Conservation (phyloP, 2,329 filamentous ascomycete genomes). For the Leptographium wingfieldii region DNA sequence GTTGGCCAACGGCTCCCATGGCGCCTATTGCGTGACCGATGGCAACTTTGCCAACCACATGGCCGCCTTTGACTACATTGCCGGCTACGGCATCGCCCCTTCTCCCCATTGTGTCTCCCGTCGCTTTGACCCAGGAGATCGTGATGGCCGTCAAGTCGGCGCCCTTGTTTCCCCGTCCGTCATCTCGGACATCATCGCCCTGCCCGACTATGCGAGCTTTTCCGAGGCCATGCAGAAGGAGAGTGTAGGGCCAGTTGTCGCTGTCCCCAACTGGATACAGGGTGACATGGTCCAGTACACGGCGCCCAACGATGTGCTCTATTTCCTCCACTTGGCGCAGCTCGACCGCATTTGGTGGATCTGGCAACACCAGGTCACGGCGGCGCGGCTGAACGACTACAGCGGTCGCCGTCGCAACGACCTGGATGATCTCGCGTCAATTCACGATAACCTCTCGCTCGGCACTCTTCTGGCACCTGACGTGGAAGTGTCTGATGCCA, state of each 20-base stretch:
- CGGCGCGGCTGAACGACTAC: background rate
- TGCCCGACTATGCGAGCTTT: background rate
- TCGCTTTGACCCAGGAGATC: background rate
- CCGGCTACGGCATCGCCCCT: background rate
- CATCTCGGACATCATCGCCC: background rate
- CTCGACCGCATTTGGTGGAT: background rate
- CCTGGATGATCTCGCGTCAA: background rate
- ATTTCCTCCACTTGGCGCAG: background rate
- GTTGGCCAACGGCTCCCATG: background rate
- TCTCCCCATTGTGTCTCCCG: background rate
- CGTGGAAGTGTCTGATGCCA: background rate
- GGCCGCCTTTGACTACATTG: background rate
- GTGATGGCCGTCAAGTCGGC: background rate
- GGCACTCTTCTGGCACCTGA: background rate
- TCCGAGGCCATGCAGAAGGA: background rate
- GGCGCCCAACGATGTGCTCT: background rate
- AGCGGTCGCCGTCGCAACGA: background rate
- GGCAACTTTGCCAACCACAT: background rate
- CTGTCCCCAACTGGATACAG: background rate
- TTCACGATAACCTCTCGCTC: background rate
- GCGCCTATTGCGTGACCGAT: background rate
- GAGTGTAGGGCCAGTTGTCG: background rate
- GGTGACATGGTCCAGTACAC: background rate
- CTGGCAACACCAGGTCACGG: background rate
- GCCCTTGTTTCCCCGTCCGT: background rate